Base-by-base conservation (phyloP, 768 basidiomycete genomes). In the Russula earlei region DNA sequence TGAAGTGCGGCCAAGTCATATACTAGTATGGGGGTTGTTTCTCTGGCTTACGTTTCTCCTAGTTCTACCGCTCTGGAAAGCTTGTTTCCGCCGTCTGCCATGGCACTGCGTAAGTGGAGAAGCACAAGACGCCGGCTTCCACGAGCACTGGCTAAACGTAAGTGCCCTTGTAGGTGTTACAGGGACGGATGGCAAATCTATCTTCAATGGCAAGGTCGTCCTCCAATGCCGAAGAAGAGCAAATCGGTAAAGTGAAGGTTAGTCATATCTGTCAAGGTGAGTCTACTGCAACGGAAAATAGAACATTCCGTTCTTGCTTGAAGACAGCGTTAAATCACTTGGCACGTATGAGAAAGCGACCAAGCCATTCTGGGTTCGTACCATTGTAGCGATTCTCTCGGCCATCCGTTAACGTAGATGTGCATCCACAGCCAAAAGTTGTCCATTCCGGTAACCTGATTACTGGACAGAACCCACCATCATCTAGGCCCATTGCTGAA, bases 381-480 rank as follows among this genome's bases (percentile, higher is more conserved):
- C 24, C 15, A 6, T 68, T 48, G 11, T 79, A 76, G 52, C 31
- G 24, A 59, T 41, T 44, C 24, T 11, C 33, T 33, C 15, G 4
- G 17, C 11, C 12, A 11, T 15, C 9, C 17, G 11, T 3, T 55
- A 36, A 19, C 22, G 19, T 12, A n/a, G 24, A 17, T 2, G 4
- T 19, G 31, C 14, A n/a, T 27, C 24, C 40, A 19, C 41, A 69
- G 63, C 54, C 66, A 38, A 75, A 81, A 59, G 79, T 84, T 22
- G 75, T 80, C 14, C 74, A 77, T 8, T 79, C 81, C 62, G 82
- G 81, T 12, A 74, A 76, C 15, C 71, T 86, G 31, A 73, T 81
- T 62, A 84, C 85, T 20, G 87, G 87, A 8, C 86, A 87, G 67
- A 90, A 90, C 69, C 86, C 85, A 4, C 81, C 77, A 17, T 83